Evolutionary conservation across 257 asterid species (phyloP).

Genomic region (Solanum verrucosum): DNA sequence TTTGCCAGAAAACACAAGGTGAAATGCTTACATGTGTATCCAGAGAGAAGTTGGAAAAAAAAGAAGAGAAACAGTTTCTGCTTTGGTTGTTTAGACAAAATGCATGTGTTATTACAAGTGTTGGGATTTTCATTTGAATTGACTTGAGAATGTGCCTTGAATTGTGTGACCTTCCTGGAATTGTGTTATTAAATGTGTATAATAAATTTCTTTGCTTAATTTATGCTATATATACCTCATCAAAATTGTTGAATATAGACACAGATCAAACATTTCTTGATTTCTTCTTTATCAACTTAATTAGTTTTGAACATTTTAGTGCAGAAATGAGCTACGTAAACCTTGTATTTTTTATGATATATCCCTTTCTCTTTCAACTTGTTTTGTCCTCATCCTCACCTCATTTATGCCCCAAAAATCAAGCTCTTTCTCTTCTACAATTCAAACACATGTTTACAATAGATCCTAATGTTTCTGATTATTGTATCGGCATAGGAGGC

Average conservation of each 20-base stretch:
- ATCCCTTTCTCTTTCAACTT: neutral
- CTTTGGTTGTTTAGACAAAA: too few species aligned
- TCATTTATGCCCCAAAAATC: neutral
- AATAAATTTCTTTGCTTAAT: neutral
- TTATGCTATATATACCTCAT: neutral
- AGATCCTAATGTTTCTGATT: neutral
- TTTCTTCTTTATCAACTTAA: neutral
- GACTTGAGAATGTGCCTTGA: too few species aligned
- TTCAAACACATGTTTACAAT: neutral
- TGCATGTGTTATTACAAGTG: too few species aligned
- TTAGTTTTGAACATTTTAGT: neutral
- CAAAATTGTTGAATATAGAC: neutral
- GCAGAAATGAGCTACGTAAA: neutral
- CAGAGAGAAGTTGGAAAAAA: too few species aligned
- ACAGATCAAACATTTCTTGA: neutral
- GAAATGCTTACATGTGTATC: too few species aligned
- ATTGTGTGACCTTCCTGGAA: too few species aligned
- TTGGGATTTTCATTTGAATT: too few species aligned
- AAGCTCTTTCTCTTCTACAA: neutral
- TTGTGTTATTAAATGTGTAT: too few species aligned
- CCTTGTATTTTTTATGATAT: neutral
- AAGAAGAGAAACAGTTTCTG: too few species aligned
- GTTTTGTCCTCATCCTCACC: neutral
- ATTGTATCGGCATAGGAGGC: too few species aligned
- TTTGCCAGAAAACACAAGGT: too few species aligned